Percentiles rank a stretch among this genome's conserved stretches.
Evolutionary conservation across 768 basidiomycete genomes (phyloP).

Genomic region (Auricularia heimuer): DNA sequence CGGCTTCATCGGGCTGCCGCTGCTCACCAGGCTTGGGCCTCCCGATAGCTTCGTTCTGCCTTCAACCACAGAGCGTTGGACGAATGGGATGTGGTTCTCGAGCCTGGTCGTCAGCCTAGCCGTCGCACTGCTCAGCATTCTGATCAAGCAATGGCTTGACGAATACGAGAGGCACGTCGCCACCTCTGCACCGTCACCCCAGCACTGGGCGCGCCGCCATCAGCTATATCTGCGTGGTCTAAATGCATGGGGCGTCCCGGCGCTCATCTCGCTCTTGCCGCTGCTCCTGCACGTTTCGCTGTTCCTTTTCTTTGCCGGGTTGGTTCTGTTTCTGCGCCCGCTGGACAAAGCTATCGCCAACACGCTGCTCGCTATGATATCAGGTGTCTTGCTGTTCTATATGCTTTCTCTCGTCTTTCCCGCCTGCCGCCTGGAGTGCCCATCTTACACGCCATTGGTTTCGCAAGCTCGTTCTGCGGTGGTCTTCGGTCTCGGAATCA

Average conservation of each 20-base stretch:
- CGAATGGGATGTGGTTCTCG: not conserved
- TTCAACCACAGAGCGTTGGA: not conserved
- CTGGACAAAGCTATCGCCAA: not conserved
- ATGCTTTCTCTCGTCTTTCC: not conserved
- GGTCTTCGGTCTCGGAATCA: too few relatives aligned
- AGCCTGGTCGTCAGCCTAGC: not conserved
- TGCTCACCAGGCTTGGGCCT: not conserved
- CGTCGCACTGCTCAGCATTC: not conserved
- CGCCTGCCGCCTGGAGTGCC: not conserved
- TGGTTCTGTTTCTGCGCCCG: constrained; percentile 1
- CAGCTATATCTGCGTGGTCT: not conserved
- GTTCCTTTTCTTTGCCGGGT: constrained; percentile 1
- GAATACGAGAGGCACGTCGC: not conserved
- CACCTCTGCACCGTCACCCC: not conserved
- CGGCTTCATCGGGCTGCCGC: not conserved
- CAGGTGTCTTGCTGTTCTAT: not conserved
- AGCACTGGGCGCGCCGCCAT: not conserved
- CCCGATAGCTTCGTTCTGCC: not conserved
- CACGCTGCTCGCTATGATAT: not conserved
- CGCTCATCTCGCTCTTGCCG: not conserved
- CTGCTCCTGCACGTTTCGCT: not conserved
- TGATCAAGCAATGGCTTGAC: not conserved
- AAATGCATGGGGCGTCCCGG: not conserved
- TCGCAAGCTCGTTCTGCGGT: too few relatives aligned
- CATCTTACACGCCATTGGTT: not conserved